Base-by-base conservation (phyloP, 768 basidiomycete genomes). In the Termitomyces sp. region DNA sequence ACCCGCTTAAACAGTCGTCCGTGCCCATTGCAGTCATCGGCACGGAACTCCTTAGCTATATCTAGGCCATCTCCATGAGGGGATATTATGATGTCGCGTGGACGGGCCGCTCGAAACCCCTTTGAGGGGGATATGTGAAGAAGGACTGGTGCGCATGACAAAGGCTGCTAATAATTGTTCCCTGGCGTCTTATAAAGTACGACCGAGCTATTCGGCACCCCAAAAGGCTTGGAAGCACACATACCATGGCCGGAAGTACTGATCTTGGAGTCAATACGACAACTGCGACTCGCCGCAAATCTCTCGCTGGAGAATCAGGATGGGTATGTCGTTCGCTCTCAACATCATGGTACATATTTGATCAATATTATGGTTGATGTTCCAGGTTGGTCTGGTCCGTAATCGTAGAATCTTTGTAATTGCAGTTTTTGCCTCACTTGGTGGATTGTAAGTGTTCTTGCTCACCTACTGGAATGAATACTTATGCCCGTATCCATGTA, bases 381-480 rank as follows among this genome's bases (percentile, higher is more conserved):
- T 60, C 16, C 64, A 85, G 86, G 79, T 77, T 56, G 87, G 86
- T 8, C 74, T 89, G 36, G 73, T 88, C 4, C 80, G 81, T 59
- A 92, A 92, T 67, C 75, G 81, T 47, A 78, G 75, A 62, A 74
- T 88, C 28, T 84, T 90, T 57, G 74, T 79, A 28, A 83, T 90
- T 53, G 83, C 90, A 14, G 79, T 88, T 20, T 92, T 91, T 64
- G 90, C 89, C 3, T 90, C 88, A 14, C 75, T 91, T 22, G 90
- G 90, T 67, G 88, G 89, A 64, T 70, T 92, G 78, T 85, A 73
- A 64, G 86, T 77, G 7, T 28, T 20, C 35, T 38, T 20, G 13
- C 22, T 45, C 6, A 13, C 20, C 7, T 47, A 4, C 24, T 26
- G 18, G n/a, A 40, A 60, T 49, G 38, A 48, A 35, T 42, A 22